Base-by-base conservation (phyloP, 2,329 filamentous ascomycete species). In the Talaromyces atroroseus region DNA sequence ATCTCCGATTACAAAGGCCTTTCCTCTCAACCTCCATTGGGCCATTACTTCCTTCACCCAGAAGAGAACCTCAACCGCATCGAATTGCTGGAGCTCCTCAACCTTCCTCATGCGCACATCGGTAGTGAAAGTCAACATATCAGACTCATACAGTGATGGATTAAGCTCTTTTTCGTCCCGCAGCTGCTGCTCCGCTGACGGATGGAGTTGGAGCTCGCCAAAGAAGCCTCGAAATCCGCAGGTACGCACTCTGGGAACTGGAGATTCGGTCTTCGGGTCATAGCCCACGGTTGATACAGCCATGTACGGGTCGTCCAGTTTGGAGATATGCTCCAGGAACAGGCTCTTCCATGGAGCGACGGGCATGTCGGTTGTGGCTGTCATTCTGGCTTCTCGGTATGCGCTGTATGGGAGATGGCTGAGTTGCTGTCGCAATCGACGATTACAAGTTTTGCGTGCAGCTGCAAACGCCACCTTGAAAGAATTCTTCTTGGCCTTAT, bases 221-320 rank as follows among this genome's bases (percentile, higher is more conserved):
- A 89, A 96, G 74, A 95, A 85, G 63, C 91, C 90, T 59, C 92
- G 87, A 74, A 85, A 92, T 66, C 96, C 84, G 73, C 92, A 94
- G 65, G 84, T 91, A 53, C 91, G 84, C 8, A 84, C 87, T 54
- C 89, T 71, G 0, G 79, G 76, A 1, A 56, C 29, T 14, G 54
- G 32, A 26, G 29, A 34, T 47, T 55, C 24, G 8, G 54, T 52
- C 18, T 63, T 56, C 7, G 57, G n/a, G 18, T 60, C 53, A 12
- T 58, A 56, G 10, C 54, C 63, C 42, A 84, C 71, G 3, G 81
- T 82, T 7, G 69, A 67, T 50, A 77, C 69, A 44, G 68, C 65
- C 58, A 77, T 75, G 56, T 72, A 73, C 7, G 71, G 68, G 1
- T 71, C 70, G 7, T 66, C 66, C 58, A 74, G 63, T 47, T 70